Evolutionary conservation across 1,139 yeast genomes (phyloP).

Genomic region (Hansenula sp.): DNA sequence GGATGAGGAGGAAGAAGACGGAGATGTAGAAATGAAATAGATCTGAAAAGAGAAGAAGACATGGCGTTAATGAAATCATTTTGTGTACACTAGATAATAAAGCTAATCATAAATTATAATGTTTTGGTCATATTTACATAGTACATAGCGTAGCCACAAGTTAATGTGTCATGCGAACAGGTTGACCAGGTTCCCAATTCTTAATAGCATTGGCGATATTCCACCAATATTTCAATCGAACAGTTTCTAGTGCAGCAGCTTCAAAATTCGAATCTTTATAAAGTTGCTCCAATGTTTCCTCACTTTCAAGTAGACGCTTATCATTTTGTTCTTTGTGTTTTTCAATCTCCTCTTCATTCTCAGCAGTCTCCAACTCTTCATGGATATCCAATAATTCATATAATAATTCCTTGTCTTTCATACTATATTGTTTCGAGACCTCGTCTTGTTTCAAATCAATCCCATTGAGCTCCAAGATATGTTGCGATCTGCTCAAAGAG

Average conservation of each 20-base stretch:
- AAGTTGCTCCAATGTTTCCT: slow-evolving; percentile 32
- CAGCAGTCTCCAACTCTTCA: slow-evolving; percentile 67
- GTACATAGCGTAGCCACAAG: too few species aligned
- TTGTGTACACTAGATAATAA: background rate
- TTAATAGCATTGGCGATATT: slow-evolving; percentile 70
- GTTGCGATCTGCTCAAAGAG: slow-evolving; percentile 70
- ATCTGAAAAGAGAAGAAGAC: background rate
- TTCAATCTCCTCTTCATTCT: slow-evolving; percentile 21
- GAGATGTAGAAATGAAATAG: slow-evolving; percentile 33
- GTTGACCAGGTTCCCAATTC: slow-evolving; percentile 76
- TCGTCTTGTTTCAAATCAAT: slow-evolving; percentile 41
- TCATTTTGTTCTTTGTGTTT: slow-evolving; percentile 26
- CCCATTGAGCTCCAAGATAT: slow-evolving; percentile 40
- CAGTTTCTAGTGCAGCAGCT: slow-evolving; percentile 59
- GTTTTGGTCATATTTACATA: too few species aligned
- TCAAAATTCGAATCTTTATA: slow-evolving; percentile 43
- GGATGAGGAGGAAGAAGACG: slow-evolving; percentile 35
- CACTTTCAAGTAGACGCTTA: slow-evolving; percentile 25
- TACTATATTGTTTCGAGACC: slow-evolving; percentile 21
- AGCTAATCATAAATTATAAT: background rate
- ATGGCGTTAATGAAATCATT: too few species aligned
- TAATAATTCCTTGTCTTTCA: slow-evolving; percentile 54
- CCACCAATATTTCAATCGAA: slow-evolving; percentile 79
- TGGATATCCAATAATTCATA: slow-evolving; percentile 80
- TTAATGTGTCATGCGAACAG: slow-evolving; percentile 60